A percentile compares a stretch with the other conserved stretches of the same genome.
These are phyloP conservation scores for Adansonia gregorii DNA, from an alignment of 441 rosid species.

Conservation along the genomic window DNA sequence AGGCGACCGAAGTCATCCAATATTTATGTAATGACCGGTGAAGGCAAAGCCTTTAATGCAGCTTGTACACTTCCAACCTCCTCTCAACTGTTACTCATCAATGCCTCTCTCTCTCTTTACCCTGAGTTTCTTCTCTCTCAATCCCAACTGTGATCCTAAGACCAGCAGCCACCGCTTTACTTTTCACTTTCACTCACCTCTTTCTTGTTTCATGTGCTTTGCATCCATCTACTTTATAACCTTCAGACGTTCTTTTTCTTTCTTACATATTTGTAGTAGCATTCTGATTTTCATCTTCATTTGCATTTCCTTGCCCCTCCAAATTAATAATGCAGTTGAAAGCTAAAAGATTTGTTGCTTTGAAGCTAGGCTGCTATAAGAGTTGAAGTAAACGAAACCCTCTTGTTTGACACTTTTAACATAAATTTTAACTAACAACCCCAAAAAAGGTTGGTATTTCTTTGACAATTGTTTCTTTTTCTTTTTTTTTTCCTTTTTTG, in stretches of 20 bases:
- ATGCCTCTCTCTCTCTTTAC: not conserved
- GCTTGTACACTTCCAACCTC: slow-evolving; percentile 15
- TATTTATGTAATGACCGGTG: slow-evolving; percentile 53
- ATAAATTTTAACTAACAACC: slow-evolving; percentile 35
- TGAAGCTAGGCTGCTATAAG: slow-evolving; percentile 13
- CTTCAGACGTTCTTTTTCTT: not conserved
- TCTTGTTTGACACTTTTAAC: not conserved
- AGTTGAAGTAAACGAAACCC: not conserved
- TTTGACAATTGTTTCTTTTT: slow-evolving; percentile 22
- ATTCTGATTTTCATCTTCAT: not conserved
- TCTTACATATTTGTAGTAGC: not conserved
- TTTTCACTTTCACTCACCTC: slow-evolving; percentile 18
- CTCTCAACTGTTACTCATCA: slow-evolving; percentile 33
- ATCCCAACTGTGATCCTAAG: not conserved
- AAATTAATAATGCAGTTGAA: not conserved
- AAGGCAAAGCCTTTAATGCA: slow-evolving; percentile 34
- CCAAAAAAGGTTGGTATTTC: slow-evolving; percentile 35
- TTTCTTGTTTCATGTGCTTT: slow-evolving; percentile 18
- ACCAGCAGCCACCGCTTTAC: not conserved
- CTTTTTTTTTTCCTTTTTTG: not conserved
- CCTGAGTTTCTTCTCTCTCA: slow-evolving; percentile 29
- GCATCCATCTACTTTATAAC: not conserved
- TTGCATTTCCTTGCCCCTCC: slow-evolving; percentile 22
- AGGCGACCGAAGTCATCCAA: slow-evolving; percentile 22
- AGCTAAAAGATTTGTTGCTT: not conserved